A percentile compares a stretch with the other conserved stretches of the same genome.
phyloP scores from a whole-genome alignment of 345 rosid species.

The Brassica juncea region DNA sequence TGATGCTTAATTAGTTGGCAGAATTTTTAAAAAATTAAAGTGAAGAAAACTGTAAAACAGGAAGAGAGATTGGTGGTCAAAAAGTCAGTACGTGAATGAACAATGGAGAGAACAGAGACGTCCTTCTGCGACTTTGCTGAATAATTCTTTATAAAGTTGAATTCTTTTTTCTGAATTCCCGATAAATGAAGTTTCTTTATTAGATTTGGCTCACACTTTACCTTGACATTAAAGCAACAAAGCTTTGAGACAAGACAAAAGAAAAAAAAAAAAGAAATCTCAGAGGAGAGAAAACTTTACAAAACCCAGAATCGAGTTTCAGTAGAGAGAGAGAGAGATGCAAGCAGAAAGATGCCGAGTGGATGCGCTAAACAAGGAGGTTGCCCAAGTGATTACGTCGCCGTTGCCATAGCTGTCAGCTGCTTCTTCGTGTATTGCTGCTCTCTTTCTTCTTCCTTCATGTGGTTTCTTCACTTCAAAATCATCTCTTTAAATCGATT shows the following conservation, averaged over 20 bases:
- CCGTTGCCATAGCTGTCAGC: conserved; percentile 56
- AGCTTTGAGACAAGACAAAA: background rate
- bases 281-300: background rate
- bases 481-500: no score
- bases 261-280: background rate
- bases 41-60: background rate
- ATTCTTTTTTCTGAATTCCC: background rate
- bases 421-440: conserved; percentile 55
- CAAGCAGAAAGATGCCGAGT: conserved; percentile 44
- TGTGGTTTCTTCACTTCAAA: no score
- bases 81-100: conserved; percentile 18
- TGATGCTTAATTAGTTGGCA: background rate
- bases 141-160: background rate
- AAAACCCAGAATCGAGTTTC: conserved; percentile 26
- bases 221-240: conserved; percentile 47
- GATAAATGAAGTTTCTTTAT: conserved; percentile 15
- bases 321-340: conserved; percentile 12
- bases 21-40: background rate
- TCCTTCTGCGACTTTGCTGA: background rate
- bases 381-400: conserved; percentile 84
- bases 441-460: conserved; percentile 19
- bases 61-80: conserved; percentile 27
- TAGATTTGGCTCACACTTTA: conserved; percentile 30
- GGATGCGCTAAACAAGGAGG: conserved; percentile 68
- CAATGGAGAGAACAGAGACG: conserved; percentile 24